Evolutionary conservation across 2,329 filamentous ascomycete species (phyloP), one percentile per base, ranked within the genome.

Genomic region (Penicillium sp.): DNA sequence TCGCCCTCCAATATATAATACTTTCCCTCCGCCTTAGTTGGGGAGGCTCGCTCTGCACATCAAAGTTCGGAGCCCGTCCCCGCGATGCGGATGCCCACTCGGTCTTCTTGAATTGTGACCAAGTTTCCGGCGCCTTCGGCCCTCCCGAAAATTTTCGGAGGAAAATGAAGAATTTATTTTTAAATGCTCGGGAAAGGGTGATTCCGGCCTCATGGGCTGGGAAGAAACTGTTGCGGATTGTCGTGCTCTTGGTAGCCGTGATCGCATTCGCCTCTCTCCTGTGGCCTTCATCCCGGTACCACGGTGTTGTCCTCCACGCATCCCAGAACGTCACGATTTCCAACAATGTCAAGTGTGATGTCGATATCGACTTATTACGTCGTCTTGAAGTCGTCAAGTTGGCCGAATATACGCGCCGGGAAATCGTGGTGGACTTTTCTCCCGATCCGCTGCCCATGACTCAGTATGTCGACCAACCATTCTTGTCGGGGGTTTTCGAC

Each of bases 161-260:
- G 18, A 37, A 15, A 17, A 32, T 22, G 34, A 32, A 15, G 27
- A 33, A 22, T 20, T 61, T 61, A 56, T 33, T 58, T 18, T 37
- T 51, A 27, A 55, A 54, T 31, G 26, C 44, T 28, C 48, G 50
- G 27, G 55, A 61, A 32, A 47, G 50, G 30, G 32, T 47, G 22
- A 33, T 51, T 15, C 53, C 51, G 30, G 44, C 52, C 22, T 59
- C 59, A 17, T 57, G 54, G 50, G 48, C 58, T 16, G 56, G 56
- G 54, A 61, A 56, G 42, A 60, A 55, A 37, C 34, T 59, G 7
- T 12, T 57, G 25, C 59, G 60, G 7, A 59, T 59, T 28, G 45
- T 51, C 3, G 40, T 59, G 25, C 44, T 46, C 17, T 45, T 56
- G 30, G 38, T 57, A 23, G 32, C 58, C 14, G 48, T 59, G 22